Conservation (phyloP, 2,329 filamentous ascomycete genomes). For the Penicillium paneum region DNA sequence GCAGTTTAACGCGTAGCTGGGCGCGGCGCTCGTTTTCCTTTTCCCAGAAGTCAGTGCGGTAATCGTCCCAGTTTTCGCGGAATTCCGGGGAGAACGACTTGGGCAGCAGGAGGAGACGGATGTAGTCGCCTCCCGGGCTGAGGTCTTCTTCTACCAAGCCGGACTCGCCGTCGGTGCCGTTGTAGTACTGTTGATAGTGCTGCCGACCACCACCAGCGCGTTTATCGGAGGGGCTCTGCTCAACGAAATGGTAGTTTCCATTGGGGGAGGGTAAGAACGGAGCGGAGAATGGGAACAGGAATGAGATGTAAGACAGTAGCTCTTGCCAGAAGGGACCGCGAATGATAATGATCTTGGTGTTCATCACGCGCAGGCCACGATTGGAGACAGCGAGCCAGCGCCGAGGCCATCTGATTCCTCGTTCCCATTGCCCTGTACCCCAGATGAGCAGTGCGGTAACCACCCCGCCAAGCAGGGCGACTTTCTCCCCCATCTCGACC, state of each 20-base stretch:
- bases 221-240: slow-evolving; percentile 51
- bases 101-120: slow-evolving; percentile 83
- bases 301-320: slow-evolving; percentile 66
- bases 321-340: slow-evolving; percentile 80
- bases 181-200: slow-evolving; percentile 41
- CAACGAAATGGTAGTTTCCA: slow-evolving; percentile 75
- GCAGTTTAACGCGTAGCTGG: slow-evolving; percentile 67
- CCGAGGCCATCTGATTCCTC: slow-evolving; percentile 88
- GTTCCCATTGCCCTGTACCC: slow-evolving; percentile 94
- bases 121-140: slow-evolving; percentile 81
- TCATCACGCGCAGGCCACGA: slow-evolving; percentile 84
- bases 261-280: slow-evolving; percentile 60
- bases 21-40: slow-evolving; percentile 87
- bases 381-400: slow-evolving; percentile 89
- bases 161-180: slow-evolving; percentile 60
- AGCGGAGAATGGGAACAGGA: slow-evolving; percentile 72
- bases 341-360: slow-evolving; percentile 91
- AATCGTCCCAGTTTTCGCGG: slow-evolving; percentile 94
- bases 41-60: slow-evolving; percentile 93
- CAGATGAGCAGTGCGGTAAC: slow-evolving; percentile 84
- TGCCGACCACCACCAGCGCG: slow-evolving; percentile 35
- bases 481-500: slow-evolving; percentile 82
- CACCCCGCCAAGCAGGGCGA: slow-evolving; percentile 86
- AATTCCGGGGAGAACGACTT: slow-evolving; percentile 96
- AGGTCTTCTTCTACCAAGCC: slow-evolving; percentile 79